Conservation (phyloP, 345 rosid species). For the Ceriops decandra region DNA sequence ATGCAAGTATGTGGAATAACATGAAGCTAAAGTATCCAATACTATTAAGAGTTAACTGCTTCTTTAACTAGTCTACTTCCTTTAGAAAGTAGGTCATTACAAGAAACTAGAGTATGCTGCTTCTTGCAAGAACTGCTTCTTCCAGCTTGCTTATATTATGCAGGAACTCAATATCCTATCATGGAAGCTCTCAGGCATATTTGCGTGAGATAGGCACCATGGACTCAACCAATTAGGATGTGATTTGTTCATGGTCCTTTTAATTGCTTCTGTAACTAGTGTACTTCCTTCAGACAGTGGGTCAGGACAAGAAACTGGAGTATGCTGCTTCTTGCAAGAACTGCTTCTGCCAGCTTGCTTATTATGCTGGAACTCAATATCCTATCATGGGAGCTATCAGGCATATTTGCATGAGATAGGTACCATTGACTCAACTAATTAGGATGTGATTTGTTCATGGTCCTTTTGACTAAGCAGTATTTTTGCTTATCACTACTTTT, state of each 20-base stretch:
- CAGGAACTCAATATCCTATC: conserved; percentile 91
- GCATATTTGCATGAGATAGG: not conserved
- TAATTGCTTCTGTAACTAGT: conserved; percentile 13
- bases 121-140: conserved; percentile 71
- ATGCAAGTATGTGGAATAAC: conserved; percentile 73
- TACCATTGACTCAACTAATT: not conserved
- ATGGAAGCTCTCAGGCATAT: conserved; percentile 75
- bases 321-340: conserved; percentile 59
- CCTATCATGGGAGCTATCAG: conserved; percentile 96
- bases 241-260: not conserved
- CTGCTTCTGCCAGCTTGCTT: conserved; percentile 50
- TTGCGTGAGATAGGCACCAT: not conserved
- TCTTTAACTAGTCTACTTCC: conserved; percentile 14
- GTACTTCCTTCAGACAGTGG: conserved; percentile 59
- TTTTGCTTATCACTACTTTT: no score
- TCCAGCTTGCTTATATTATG: conserved; percentile 82
- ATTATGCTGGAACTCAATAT: conserved; percentile 80
- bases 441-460: not conserved
- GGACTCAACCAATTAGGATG: not conserved
- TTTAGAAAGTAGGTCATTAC: conserved; percentile 83
- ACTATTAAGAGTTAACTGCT: conserved; percentile 2
- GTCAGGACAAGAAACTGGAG: conserved; percentile 76
- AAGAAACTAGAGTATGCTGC: conserved; percentile 84
- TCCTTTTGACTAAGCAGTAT: not conserved
- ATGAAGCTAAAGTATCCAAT: not conserved